These are phyloP conservation scores for Debaryomyces nepalensis DNA, from an alignment of 1,139 yeast species.

Conservation along the genomic window DNA sequence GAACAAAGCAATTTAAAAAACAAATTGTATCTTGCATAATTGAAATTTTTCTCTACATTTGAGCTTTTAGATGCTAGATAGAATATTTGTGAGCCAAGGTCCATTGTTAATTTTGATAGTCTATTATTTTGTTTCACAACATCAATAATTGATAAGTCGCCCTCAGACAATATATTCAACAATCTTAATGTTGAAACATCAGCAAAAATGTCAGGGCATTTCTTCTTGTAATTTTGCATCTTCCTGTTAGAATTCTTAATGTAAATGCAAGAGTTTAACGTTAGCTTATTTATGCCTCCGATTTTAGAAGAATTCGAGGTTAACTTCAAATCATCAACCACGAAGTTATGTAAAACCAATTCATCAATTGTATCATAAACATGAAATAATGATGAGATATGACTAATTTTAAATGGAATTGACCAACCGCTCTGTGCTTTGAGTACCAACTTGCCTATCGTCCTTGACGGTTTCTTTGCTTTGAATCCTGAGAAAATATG, in stretches of 20 bases:
- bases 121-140: conserved; percentile 31
- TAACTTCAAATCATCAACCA: conserved; percentile 43
- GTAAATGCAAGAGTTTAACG: conserved; percentile 33
- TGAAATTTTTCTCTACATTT: conserved; percentile 27
- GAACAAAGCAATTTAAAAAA: conserved; percentile 50
- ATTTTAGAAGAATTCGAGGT: conserved; percentile 15
- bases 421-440: conserved; percentile 56
- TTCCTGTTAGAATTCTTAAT: conserved; percentile 20
- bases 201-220: conserved; percentile 32
- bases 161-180: conserved; percentile 40
- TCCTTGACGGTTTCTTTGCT: conserved; percentile 24
- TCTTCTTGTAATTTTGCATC: conserved; percentile 17
- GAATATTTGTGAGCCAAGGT: conserved; percentile 54
- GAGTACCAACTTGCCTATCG: conserved; percentile 30
- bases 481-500: conserved; percentile 4
- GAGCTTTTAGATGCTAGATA: conserved; percentile 27
- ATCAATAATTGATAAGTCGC: conserved; percentile 56
- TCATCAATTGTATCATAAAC: conserved; percentile 52
- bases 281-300: conserved; percentile 25
- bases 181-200: conserved; percentile 42
- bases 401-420: conserved; percentile 46
- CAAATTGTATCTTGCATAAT: conserved; percentile 43
- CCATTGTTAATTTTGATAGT: conserved; percentile 45
- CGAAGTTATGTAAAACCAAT: conserved; percentile 49
- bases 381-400: conserved; percentile 33